Evolutionary conservation across 768 basidiomycete genomes (phyloP), one percentile per base, ranked within the genome.

Genomic region (Leccinum subtestaceum): DNA sequence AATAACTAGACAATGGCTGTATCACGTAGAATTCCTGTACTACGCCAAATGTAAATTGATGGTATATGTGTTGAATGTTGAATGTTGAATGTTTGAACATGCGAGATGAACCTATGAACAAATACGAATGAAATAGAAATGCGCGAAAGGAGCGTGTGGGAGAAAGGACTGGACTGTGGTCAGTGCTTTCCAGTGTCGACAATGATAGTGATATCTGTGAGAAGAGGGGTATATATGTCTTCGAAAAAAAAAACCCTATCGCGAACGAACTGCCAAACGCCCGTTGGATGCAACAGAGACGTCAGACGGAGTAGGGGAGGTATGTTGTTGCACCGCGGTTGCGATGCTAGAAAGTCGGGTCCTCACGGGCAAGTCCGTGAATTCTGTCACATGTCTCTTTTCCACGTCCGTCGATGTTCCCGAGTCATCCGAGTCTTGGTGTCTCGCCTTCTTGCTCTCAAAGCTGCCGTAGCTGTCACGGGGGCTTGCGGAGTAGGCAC

Each of bases 401-500:
- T 61, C 65, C 52, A 66, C 72, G 55, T 74, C 70, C 2, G 74
- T 70, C 21, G 68, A 67, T 21, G 67, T 67, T 52, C 67, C 66
- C 38, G 71, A 68, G 60, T 67, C 72, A 19, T 76, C 67, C 17
- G 75, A 72, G 56, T 68, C 65, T 19, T 58, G 65, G 48, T 65
- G 63, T 25, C 45, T 46, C 21, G 51, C 66, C 52, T 65, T 68
- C 49, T 64, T 72, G 56, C 62, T 64, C 32, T 74, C 72, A 54
- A 72, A 78, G 66, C 81, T 83, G 45, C 79, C 81, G 62, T 84
- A 85, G 67, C 87, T 89, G 48, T 76, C 82, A 1, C 88, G 82
- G 12, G 89, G 88, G 66, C 88, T 90, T 3, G 83, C 75, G 5
- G 89, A 91, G 72, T 89, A 91, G 34, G 91, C 91, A 62, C 91